Percentiles rank a stretch among this genome's conserved stretches.
Conservation (phyloP, 441 rosid genomes). For the Macaranga tanarius region DNA sequence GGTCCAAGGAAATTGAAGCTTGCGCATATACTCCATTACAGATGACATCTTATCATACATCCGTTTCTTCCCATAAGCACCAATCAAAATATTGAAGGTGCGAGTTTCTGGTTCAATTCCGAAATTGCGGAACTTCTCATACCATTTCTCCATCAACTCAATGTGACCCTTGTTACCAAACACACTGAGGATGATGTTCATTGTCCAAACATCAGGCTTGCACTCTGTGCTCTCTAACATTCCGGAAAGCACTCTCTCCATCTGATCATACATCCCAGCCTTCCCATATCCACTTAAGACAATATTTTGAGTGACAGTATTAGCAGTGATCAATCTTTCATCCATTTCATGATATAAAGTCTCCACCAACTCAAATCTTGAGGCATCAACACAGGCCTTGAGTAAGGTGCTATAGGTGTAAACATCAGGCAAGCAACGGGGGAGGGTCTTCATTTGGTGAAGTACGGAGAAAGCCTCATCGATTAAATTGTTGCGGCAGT, state of each 20-base stretch:
- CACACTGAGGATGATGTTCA: slow-evolving; percentile 78
- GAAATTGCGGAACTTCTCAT: slow-evolving; percentile 74
- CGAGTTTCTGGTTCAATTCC: slow-evolving; percentile 89
- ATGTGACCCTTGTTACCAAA: slow-evolving; percentile 85
- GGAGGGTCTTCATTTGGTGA: slow-evolving; percentile 62
- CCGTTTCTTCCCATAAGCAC: slow-evolving; percentile 82
- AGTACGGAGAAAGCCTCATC: slow-evolving; percentile 65
- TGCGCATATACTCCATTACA: slow-evolving; percentile 93
- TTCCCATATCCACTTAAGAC: slow-evolving; percentile 81
- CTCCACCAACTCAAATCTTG: slow-evolving; percentile 62
- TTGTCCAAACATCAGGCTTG: slow-evolving; percentile 94
- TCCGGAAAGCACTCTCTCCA: slow-evolving; percentile 77
- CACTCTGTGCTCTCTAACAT: slow-evolving; percentile 64
- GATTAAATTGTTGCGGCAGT: slow-evolving; percentile 59
- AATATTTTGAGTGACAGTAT: slow-evolving; percentile 83
- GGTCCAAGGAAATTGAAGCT: slow-evolving; percentile 92
- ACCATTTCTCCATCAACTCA: slow-evolving; percentile 91
- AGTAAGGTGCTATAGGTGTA: slow-evolving; percentile 71
- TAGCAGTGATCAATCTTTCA: slow-evolving; percentile 59
- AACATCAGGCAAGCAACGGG: slow-evolving; percentile 79
- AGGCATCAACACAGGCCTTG: slow-evolving; percentile 69
- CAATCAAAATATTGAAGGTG: slow-evolving; percentile 79
- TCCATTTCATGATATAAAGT: slow-evolving; percentile 70
- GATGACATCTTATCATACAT: slow-evolving; percentile 93
- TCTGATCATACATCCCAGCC: slow-evolving; percentile 69